Percentiles rank a stretch among this genome's conserved stretches.
phyloP scores from a whole-genome alignment of 2,329 filamentous ascomycete genomes.

The Rhinocladiella similis region DNA sequence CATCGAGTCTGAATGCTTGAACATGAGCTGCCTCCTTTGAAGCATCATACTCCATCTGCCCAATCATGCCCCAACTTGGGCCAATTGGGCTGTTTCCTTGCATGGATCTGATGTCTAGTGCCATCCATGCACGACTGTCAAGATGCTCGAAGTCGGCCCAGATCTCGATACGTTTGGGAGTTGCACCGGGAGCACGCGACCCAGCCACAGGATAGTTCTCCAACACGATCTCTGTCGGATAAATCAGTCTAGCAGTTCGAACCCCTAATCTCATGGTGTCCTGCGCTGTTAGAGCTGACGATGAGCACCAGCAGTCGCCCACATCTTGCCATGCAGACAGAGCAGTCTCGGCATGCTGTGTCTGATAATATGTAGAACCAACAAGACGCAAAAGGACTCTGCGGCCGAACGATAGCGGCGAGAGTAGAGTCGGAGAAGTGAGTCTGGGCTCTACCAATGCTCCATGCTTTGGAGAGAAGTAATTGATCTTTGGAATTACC shows the following conservation, averaged over 20 bases:
- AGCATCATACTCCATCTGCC: slow-evolving; percentile 24
- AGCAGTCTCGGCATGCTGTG: slow-evolving; percentile 52
- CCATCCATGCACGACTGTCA: slow-evolving; percentile 20
- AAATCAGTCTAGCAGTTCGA: slow-evolving; percentile 47
- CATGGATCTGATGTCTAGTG: slow-evolving; percentile 22
- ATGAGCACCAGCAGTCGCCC: slow-evolving; percentile 85
- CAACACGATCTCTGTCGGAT: slow-evolving; percentile 68
- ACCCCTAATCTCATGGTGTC: slow-evolving; percentile 45
- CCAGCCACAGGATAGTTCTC: slow-evolving; percentile 68
- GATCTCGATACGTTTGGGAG: slow-evolving; percentile 69
- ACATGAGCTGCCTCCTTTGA: slow-evolving; percentile 32
- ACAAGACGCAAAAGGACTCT: slow-evolving; percentile 25
- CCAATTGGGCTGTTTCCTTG: slow-evolving; percentile 15
- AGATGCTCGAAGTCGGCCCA: slow-evolving; percentile 61
- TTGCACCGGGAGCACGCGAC: slow-evolving; percentile 60
- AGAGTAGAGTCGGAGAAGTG: slow-evolving; percentile 59
- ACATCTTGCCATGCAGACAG: slow-evolving; percentile 72
- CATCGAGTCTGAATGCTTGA: slow-evolving; percentile 42
- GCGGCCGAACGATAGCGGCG: slow-evolving; percentile 26
- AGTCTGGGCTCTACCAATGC: slow-evolving; percentile 61
- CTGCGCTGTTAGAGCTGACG: slow-evolving; percentile 40
- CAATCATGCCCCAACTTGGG: slow-evolving; percentile 23
- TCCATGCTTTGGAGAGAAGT: slow-evolving; percentile 66
- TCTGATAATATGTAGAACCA: slow-evolving; percentile 17
- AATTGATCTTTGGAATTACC: slow-evolving; percentile 61